Conservation (phyloP, 164 flowering plant genomes). For the Tetrastigma voinierianum region DNA sequence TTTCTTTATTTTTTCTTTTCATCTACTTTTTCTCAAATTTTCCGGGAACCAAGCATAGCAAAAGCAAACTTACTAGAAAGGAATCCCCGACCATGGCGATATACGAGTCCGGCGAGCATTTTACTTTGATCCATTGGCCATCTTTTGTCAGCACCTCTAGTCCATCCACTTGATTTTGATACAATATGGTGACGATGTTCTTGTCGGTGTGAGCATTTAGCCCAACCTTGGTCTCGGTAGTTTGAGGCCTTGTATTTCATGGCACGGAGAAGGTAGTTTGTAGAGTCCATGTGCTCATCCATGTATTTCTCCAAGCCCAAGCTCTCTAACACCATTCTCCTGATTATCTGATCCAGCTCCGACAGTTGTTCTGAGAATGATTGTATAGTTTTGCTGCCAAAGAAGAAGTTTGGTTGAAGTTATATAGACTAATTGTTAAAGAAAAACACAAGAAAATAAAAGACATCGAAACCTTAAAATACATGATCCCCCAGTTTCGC, state of each 20-base stretch:
- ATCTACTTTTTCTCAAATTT: no score
- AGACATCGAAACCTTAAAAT: no score
- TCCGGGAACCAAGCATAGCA: no score
- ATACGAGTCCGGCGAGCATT: constrained; percentile 39
- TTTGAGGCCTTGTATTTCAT: constrained; percentile 52
- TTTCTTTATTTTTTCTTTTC: neutral
- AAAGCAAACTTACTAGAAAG: constrained; percentile 30
- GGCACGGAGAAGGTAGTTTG: constrained; percentile 48
- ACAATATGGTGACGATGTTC: constrained; percentile 51
- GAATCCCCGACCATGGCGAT: constrained; percentile 64
- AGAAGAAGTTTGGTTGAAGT: neutral
- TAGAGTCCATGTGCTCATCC: constrained; percentile 46
- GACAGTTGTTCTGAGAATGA: constrained; percentile 36
- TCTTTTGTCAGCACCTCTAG: constrained; percentile 45
- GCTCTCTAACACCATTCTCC: constrained; percentile 61
- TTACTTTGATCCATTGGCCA: constrained; percentile 49
- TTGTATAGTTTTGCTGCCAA: constrained; percentile 35
- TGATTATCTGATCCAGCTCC: constrained; percentile 42
- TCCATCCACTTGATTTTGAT: constrained; percentile 55
- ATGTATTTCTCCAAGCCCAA: constrained; percentile 51
- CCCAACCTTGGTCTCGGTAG: constrained; percentile 39
- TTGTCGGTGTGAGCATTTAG: constrained; percentile 52
- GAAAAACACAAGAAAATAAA: neutral
- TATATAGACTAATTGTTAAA: neutral
- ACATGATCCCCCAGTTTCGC: no score